Evolutionary conservation across 177 flowering plant genomes (phyloP).

Genomic region (Telopea speciosissima): DNA sequence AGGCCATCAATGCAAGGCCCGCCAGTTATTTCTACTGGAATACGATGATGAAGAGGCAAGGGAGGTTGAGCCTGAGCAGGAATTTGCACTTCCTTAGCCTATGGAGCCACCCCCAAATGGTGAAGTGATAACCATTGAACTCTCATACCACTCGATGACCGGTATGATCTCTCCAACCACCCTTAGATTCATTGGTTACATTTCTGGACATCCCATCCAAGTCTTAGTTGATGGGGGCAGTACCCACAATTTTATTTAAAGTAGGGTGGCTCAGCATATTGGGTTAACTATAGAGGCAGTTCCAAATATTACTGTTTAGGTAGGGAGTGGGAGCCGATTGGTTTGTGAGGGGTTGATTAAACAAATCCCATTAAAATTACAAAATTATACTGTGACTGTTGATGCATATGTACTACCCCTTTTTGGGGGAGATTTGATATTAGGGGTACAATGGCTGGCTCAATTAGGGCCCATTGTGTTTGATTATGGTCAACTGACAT

Average conservation of each 20-base stretch:
- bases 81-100: neutral
- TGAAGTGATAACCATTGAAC: neutral
- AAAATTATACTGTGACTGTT: too few relatives aligned
- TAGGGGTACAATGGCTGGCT: too few relatives aligned
- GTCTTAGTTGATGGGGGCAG: neutral
- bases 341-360: too few relatives aligned
- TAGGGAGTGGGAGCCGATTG: too few relatives aligned
- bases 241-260: neutral
- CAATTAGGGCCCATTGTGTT: too few relatives aligned
- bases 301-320: too few relatives aligned
- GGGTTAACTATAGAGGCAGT: too few relatives aligned
- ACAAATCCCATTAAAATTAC: too few relatives aligned
- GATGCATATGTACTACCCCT: too few relatives aligned
- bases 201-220: neutral
- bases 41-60: neutral
- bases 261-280: neutral
- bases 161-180: neutral
- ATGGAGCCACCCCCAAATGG: neutral
- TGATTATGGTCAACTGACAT: too few relatives aligned
- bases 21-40: neutral
- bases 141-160: neutral
- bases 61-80: accelerated
- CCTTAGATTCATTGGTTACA: neutral
- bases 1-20: neutral
- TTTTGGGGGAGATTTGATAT: too few relatives aligned